Base-by-base conservation (phyloP, 1,284 basidiomycete genomes). In the Cystobasidium sp. region DNA sequence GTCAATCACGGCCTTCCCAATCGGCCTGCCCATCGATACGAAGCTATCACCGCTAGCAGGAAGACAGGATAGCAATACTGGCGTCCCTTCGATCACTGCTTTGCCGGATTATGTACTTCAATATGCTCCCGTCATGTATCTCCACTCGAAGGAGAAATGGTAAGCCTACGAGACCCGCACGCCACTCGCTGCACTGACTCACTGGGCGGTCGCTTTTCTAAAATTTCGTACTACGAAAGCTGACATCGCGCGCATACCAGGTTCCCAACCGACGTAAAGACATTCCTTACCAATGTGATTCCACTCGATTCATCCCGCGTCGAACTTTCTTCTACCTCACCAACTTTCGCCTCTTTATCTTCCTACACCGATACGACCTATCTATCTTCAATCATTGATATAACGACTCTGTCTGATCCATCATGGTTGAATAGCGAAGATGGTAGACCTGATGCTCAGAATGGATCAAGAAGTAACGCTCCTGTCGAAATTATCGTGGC, bases 211-310 rank as follows among this genome's bases (percentile, higher is more conserved):
- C 62, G 8, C 62, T 43, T 24, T 46, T 10, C 39, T 5, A 43
- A 31, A 61, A 7, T 6, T 64, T n/a, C 62, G 20, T 24, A 31
- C 6, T 49, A 8, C 14, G 31, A 10, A 1, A 9, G 8, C 47
- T 49, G 20, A n/a, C 12, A 10, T 12, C 18, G 18, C 53, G 8
- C 44, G 37, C 3, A 46, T 62, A n/a, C 39, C 63, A 73, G 70
- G 70, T 73, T 62, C 59, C 70, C 70, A 31, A 73, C 70, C 24
- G 70, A 73, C 46, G 53, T 73, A 20, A 53, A 43, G 16, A 39
- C 70, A 1, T 73, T 73, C 63, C 58, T 73, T n/a, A 44, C 62
- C 14, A 56, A 66, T 31, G 70, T 73, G 12, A 9, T 73, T n/a
- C 70, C 70, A n/a, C 24, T 66, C 22, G 53, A 53, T n/a, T 20